phyloP scores from a whole-genome alignment of 2,329 filamentous ascomycete genomes.

The Coniella vitis region DNA sequence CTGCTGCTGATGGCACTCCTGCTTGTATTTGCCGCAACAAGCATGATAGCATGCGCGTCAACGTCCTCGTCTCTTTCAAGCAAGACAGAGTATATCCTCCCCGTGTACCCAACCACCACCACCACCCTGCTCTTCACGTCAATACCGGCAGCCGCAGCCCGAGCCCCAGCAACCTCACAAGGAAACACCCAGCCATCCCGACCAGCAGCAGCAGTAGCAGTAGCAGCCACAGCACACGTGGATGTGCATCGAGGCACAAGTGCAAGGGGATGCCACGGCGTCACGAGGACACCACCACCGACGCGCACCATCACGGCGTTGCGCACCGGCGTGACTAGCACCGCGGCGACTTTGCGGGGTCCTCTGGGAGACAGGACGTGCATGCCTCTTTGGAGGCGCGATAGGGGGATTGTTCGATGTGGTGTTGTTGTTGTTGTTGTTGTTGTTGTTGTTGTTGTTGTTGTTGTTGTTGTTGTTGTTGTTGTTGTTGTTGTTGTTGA shows the following conservation, averaged over 20 bases:
- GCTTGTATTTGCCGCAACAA: slow-evolving; percentile 18
- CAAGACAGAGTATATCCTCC: slow-evolving; percentile 50
- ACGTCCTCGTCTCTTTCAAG: slow-evolving; percentile 38
- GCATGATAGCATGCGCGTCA: slow-evolving; percentile 43
- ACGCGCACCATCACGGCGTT: slow-evolving; percentile 38
- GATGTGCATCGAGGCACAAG: slow-evolving; percentile 16
- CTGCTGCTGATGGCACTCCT: slow-evolving; percentile 20
- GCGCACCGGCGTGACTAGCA: slow-evolving; percentile 43
- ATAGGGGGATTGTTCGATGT: slow-evolving; percentile 30
- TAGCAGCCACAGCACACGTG: too few relatives aligned
- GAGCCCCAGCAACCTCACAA: slow-evolving; percentile 25
- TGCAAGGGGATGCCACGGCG: slow-evolving; percentile 53
- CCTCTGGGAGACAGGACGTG: slow-evolving; percentile 45
- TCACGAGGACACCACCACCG: slow-evolving; percentile 41
- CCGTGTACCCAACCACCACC: slow-evolving; percentile 36
- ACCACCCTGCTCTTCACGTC: too few relatives aligned
- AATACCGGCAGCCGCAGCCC: slow-evolving; percentile 3
- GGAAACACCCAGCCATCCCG: slow-evolving; percentile 44
- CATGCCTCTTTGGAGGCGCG: slow-evolving; percentile 38
- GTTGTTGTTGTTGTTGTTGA: too few relatives aligned
- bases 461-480: slow-evolving; percentile 22
- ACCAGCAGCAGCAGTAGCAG: neutral
- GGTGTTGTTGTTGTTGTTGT: too few relatives aligned
- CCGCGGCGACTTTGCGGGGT: slow-evolving; percentile 37
- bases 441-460: too few relatives aligned